Evolutionary conservation across 1,139 yeast species (phyloP), one percentile per base, ranked within the genome.

Genomic region (Pichia sp.): DNA sequence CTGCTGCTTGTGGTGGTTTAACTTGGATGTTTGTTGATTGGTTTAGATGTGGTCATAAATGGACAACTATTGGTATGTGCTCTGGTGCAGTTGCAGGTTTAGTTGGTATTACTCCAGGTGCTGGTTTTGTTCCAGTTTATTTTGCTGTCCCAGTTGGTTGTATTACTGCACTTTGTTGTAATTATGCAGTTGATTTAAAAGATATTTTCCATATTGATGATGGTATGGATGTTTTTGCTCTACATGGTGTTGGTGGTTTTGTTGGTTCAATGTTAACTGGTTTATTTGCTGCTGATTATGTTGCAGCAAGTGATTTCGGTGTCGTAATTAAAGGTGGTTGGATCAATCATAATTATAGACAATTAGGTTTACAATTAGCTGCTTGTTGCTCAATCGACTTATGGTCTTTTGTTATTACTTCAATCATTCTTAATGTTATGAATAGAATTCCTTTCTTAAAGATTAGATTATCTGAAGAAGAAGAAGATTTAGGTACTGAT

Each of bases 41-140:
- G 70, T 81, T 85, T 73, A 81, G 96, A 74, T 79, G 83, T 54
- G 95, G 92, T 51, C 83, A 86, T 52, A 87, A 87, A 67, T 90
- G 96, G 96, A 86, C 97, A 47, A 86, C 96, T 39, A 92, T 88
- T 50, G 97, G 96, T 55, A 74, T 90, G 67, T 90, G 97, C 70
- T 78, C 87, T 49, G 97, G 98, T 62, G 89, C 90, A 50, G 81
- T 90, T 69, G 88, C 95, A 39, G 97, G 97, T 56, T 78, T 90
- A 53, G 97, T 90, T 43, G 96, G 96, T 64, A 86, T 90, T 59
- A 92, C 97, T 6, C 97, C 98, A 49, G 97, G 94, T 57, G 97
- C 97, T 35, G 97, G 97, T 54, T 90, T 74, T 63, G 96, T 90
- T 45, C 96, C 96, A 47, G 83, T 90, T 49, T 89, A 90, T 79